These are phyloP conservation scores for Obelidium mucronatum DNA, from an alignment of 192 early-diverging fungal species.

Conservation along the genomic window DNA sequence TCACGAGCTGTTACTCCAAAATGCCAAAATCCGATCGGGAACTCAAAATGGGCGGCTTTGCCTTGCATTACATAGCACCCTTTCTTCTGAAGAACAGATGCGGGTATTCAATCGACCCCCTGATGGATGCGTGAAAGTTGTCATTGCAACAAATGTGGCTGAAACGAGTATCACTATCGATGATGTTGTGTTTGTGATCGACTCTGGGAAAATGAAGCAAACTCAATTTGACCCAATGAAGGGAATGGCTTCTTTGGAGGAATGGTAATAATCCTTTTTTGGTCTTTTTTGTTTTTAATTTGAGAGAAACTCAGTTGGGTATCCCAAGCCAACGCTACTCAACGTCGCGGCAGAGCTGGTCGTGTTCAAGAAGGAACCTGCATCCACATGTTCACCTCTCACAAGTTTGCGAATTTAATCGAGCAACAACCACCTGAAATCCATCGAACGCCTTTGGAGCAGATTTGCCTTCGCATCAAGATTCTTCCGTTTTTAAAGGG, in stretches of 20 bases:
- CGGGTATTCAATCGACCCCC: conserved; percentile 70
- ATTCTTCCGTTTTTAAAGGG: conserved; percentile 39
- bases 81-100: conserved; percentile 62
- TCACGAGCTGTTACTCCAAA: conserved; percentile 32
- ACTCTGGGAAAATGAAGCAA: conserved; percentile 76
- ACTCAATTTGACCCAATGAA: conserved; percentile 72
- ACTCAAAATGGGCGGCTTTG: conserved; percentile 43
- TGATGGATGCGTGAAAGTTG: conserved; percentile 67
- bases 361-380: conserved; percentile 78
- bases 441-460: conserved; percentile 79
- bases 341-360: conserved; percentile 74
- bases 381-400: conserved; percentile 78
- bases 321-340: conserved; percentile 50
- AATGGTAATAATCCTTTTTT: conserved; percentile 27
- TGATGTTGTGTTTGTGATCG: conserved; percentile 79
- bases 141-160: conserved; percentile 83
- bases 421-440: conserved; percentile 81
- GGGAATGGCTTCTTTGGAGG: conserved; percentile 65
- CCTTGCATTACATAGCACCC: conserved; percentile 59
- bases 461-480: conserved; percentile 63
- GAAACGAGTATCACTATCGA: conserved; percentile 84
- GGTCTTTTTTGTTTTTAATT: not conserved
- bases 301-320: too few relatives aligned
- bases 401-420: conserved; percentile 55
- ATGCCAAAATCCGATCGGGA: conserved; percentile 31